Base-by-base conservation (phyloP, 2,329 filamentous ascomycete genomes). In the Colletotrichum neosansevieriae region DNA sequence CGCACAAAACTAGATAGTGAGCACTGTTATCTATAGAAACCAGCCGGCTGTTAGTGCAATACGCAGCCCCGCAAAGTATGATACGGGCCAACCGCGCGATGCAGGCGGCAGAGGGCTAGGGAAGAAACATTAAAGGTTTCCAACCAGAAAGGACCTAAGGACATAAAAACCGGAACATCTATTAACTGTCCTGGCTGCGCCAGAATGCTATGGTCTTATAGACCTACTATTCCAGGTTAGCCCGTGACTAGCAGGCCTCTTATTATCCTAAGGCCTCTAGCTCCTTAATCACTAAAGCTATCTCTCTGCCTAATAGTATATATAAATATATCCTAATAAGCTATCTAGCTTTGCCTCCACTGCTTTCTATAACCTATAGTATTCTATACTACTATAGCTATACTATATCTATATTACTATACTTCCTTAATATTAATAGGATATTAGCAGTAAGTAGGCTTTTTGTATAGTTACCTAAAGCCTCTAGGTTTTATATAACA, bases 161-260 rank as follows among this genome's bases (percentile, higher is more conserved):
- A 44, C 40, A 44, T 44, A n/a, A 6, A 44, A n/a, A 44, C 12
- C 40, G 17, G 40, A 44, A 7, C 12, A 3, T 44, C 40, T 15
- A 15, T 44, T n/a, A 12, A n/a, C 40, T n/a, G 15, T 44, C 15
- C 40, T 44, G 40, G 40, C 40, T 7, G 40, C 40, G 15, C 40
- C 40, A 44, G 40, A 44, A 44, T 44, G 40, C 40, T n/a, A n/a
- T 44, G 40, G 40, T 44, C 40, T 44, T n/a, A n/a, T n/a, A n/a
- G 4, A 44, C 40, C 40, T n/a, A 44, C 40, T n/a, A 44, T 17
- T 44, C 40, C 40, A 44, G 40, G 40, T 44, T n/a, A 44, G 40
- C 40, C 40, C 40, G 40, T 13, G 13, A 44, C 40, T n/a, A 7
- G 15, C 40, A 9, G 40, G 40, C 40, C 40, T 44, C 40, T 44